Evolutionary conservation across 208 protist genomes (phyloP), one percentile per base, ranked within the genome.

Genomic region (Tetramitus jugosus): DNA sequence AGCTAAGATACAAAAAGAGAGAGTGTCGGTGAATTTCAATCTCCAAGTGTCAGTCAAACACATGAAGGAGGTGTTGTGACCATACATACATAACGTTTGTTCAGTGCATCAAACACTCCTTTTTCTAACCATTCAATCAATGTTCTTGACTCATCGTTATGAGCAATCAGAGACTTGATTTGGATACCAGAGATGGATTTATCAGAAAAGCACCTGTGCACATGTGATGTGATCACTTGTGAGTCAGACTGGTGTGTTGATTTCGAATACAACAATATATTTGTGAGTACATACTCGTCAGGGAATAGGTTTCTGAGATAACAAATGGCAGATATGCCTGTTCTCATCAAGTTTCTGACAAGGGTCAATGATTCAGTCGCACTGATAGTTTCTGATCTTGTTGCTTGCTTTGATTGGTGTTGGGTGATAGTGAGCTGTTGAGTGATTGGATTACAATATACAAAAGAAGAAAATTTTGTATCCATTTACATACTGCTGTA

Each of bases 121-220:
- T 83, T 69, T n/a, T 83, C 80, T 29, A 83, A 40, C 80, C 80
- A 83, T 26, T 83, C 52, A 35, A 81, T 68, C 7, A 83, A 13
- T 39, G 77, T 56, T 62, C 64, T 76, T 39, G 77, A 13, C 31
- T 83, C 80, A 40, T 33, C 26, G 20, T 71, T 77, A 26, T 14
- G 3, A 14, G 64, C 46, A 0, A 72, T 20, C 7, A 83, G 42
- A 64, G 56, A 45, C 60, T 83, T 83, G 29, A 83, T 64, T 29
- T 80, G 20, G 14, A 83, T 64, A 2, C 80, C 80, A 39, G 72
- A 46, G 7, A 83, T 31, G 23, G 40, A 60, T 46, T 45, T 68
- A 43, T 83, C 80, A 40, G 45, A 43, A 42, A 83, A 83, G 23
- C 60, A 69, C n/a, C n/a, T n/a, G n/a, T n/a, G n/a, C n/a, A n/a